Evolutionary conservation across 768 basidiomycete species (phyloP).

Genomic region (Boletus coccyginus): DNA sequence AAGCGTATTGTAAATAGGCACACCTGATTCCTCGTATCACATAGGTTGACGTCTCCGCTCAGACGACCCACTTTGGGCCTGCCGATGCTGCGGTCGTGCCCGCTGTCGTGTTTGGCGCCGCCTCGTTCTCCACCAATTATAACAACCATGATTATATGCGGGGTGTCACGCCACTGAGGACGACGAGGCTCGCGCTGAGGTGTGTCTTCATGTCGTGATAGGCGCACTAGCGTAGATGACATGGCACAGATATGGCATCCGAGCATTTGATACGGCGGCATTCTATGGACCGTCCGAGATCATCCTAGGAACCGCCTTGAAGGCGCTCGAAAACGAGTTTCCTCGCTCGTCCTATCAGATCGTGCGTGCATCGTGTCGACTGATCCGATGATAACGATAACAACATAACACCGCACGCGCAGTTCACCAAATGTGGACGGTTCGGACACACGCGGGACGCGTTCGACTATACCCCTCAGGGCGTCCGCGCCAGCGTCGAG

Average conservation of each 20-base stretch:
- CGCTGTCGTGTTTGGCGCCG: constrained; percentile 69
- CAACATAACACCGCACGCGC: neutral
- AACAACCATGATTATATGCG: constrained; percentile 58
- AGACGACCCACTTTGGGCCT: constrained; percentile 34
- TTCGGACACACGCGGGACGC: constrained; percentile 49
- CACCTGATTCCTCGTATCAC: neutral
- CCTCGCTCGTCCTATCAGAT: constrained; percentile 77
- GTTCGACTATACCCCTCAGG: constrained; percentile 73
- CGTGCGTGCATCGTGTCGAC: constrained; percentile 35
- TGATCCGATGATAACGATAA: no score
- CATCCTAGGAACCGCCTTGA: constrained; percentile 64
- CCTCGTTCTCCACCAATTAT: constrained; percentile 64
- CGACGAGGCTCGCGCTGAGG: constrained; percentile 75
- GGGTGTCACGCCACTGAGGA: constrained; percentile 57
- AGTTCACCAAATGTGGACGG: constrained; percentile 89
- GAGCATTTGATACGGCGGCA: constrained; percentile 77
- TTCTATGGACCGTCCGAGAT: constrained; percentile 82
- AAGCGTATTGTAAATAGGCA: constrained; percentile 32
- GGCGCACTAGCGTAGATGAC: neutral
- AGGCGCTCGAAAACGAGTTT: constrained; percentile 61
- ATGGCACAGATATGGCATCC: constrained; percentile 68
- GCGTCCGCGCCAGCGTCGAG: constrained; percentile 62
- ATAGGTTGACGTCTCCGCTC: constrained; percentile 4
- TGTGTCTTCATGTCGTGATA: constrained; percentile 28
- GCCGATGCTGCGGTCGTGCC: constrained; percentile 32